Base-by-base conservation (phyloP, 768 basidiomycete genomes). In the Scleroderma citrinum region DNA sequence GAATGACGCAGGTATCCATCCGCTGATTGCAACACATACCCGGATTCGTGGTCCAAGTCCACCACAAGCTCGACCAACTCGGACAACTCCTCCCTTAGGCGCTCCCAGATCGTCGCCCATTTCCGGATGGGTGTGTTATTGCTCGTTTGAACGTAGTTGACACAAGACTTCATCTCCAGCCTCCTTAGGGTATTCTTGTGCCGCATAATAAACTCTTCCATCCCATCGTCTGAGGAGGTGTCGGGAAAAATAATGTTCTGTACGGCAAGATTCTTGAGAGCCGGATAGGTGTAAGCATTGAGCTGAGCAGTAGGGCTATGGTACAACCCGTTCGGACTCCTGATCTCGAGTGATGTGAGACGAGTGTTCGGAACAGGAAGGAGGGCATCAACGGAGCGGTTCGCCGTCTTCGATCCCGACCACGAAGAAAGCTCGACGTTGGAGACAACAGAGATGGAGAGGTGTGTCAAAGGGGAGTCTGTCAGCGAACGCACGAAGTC, bases 161-260 rank as follows among this genome's bases (percentile, higher is more conserved):
- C 42, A 31, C 66, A 66, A 2, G 57, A 59, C 35, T 19, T 51
- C 24, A 66, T 35, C 20, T 67, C 64, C 5, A 66, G 42, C 23
- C 49, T 56, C 4, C 56, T 59, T 5, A 66, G 34, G 23, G 45
- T 52, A 21, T 39, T 46, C 44, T 68, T 67, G 55, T 66, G 66
- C 13, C 66, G 59, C 19, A 66, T 2, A n/a, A 66, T 48, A 24
- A 66, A 68, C 3, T 64, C 64, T 12, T 66, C 64, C 2, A 68
- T 48, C 11, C 61, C 64, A 30, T 60, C 55, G 1, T 23, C 17
- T 26, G 55, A 55, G 12, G 53, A 46, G 1, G 49, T 51, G 16
- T 47, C 55, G 45, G 66, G 66, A 17, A 68, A 63, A 24, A 66
- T 40, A 3, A 63, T 62, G 12, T 62, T 66, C 42, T 67, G 64